phyloP scores from a whole-genome alignment of 345 rosid genomes.

The Acer yangbiense region DNA sequence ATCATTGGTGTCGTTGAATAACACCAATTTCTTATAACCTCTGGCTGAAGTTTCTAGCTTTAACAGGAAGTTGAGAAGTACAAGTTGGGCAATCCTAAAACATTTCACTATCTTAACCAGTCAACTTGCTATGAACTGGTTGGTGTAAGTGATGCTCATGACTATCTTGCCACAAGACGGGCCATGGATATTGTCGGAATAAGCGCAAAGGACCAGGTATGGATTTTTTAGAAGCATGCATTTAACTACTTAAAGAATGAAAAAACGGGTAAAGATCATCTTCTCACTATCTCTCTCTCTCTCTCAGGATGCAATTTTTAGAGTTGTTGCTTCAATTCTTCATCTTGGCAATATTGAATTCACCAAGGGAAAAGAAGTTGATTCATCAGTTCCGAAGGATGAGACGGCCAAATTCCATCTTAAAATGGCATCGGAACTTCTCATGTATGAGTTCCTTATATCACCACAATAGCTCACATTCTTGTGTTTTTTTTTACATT shows the following conservation, averaged over 20 bases:
- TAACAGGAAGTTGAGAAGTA: conserved; percentile 82
- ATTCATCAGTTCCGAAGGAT: conserved; percentile 87
- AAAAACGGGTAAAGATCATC: conserved; percentile 8
- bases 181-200: conserved; percentile 98
- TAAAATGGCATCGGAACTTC: conserved; percentile 76
- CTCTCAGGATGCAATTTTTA: conserved; percentile 85
- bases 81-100: conserved; percentile 68
- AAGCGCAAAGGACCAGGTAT: conserved; percentile 81
- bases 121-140: conserved; percentile 81
- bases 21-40: conserved; percentile 5
- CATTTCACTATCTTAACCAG: conserved; percentile 90
- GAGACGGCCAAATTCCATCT: conserved; percentile 81
- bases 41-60: conserved; percentile 16
- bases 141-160: conserved; percentile 88
- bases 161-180: conserved; percentile 86
- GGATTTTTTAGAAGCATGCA: conserved; percentile 8
- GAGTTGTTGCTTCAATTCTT: conserved; percentile 91
- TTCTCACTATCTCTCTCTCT: conserved; percentile 24
- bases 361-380: conserved; percentile 78
- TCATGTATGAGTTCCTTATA: conserved; percentile 53
- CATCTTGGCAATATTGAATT: conserved; percentile 87
- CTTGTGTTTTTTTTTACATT: conserved; percentile 1
- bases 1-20: not conserved
- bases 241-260: not conserved
- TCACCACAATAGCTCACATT: conserved; percentile 1